Evolutionary conservation across 2,329 filamentous ascomycete genomes (phyloP).

Genomic region (Xylariaceae sp.): DNA sequence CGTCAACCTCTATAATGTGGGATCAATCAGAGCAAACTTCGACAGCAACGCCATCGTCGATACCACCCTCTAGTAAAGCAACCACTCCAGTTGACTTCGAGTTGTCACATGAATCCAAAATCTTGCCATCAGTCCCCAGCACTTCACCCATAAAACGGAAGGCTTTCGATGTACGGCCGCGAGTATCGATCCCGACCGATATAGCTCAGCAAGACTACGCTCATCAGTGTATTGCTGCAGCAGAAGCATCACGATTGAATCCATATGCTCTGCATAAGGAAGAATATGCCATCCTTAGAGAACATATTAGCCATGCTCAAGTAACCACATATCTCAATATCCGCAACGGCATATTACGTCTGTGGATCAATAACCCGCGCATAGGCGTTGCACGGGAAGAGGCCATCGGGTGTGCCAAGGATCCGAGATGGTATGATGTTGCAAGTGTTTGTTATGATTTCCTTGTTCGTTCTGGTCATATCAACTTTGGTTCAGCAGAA

Average conservation of each 20-base stretch:
- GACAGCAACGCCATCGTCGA: constrained; percentile 41
- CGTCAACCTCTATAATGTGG: constrained; percentile 52
- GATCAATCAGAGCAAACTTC: constrained; percentile 58
- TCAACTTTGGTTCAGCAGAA: constrained; percentile 92
- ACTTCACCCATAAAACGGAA: constrained; percentile 28
- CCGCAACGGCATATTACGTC: constrained; percentile 83
- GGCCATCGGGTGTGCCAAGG: constrained; percentile 85
- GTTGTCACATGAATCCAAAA: constrained; percentile 32
- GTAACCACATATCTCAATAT: constrained; percentile 96
- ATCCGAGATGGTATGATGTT: constrained; percentile 82
- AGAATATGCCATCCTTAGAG: constrained; percentile 77
- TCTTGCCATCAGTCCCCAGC: constrained; percentile 14
- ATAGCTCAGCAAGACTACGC: constrained; percentile 76
- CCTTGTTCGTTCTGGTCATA: constrained; percentile 86
- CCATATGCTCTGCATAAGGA: constrained; percentile 83
- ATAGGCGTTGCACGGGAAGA: constrained; percentile 78
- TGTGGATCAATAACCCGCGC: constrained; percentile 87
- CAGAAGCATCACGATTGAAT: constrained; percentile 83
- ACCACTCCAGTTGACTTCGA: constrained; percentile 57
- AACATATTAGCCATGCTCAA: constrained; percentile 81
- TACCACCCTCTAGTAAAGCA: constrained; percentile 56
- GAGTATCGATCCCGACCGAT: constrained; percentile 78
- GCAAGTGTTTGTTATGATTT: constrained; percentile 89
- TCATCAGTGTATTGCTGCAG: constrained; percentile 85
- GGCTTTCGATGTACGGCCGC: constrained; percentile 64